Percentiles rank a stretch among this genome's conserved stretches.
phyloP scores from a whole-genome alignment of 345 rosid genomes.

The Bretschneidera sinensis region DNA sequence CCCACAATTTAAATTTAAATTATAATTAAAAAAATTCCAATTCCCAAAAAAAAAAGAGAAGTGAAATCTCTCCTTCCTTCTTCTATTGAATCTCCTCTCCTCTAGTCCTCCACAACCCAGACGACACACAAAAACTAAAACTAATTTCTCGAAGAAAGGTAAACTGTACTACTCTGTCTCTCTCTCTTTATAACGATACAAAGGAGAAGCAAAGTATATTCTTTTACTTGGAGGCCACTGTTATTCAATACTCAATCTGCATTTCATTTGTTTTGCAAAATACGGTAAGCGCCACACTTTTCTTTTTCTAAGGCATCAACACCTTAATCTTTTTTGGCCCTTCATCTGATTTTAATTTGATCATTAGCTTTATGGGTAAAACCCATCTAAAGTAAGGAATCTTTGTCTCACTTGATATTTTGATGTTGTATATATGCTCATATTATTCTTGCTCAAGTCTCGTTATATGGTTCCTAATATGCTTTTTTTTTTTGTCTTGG shows the following conservation, averaged over 20 bases:
- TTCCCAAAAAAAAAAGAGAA: too few species aligned
- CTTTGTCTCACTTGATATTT: neutral
- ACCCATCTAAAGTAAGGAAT: slow-evolving; percentile 20
- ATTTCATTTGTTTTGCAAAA: neutral
- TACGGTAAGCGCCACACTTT: slow-evolving; percentile 13
- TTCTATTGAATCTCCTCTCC: too few species aligned
- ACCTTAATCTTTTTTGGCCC: neutral
- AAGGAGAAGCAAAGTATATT: slow-evolving; percentile 19
- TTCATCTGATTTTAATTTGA: neutral
- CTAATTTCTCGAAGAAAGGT: too few species aligned
- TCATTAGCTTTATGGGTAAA: slow-evolving; percentile 3
- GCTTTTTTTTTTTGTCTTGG: slow-evolving; percentile 3
- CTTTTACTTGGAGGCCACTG: slow-evolving; percentile 10
- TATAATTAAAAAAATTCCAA: too few species aligned
- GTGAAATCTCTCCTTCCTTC: too few species aligned
- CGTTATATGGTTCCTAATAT: neutral
- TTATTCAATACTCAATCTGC: slow-evolving; percentile 1
- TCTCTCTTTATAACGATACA: slow-evolving; percentile 4
- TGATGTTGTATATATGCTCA: neutral
- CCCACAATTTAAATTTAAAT: too few species aligned
- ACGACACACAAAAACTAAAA: too few species aligned
- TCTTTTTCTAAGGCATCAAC: slow-evolving; percentile 10
- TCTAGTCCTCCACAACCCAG: too few species aligned
- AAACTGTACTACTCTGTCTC: too few species aligned
- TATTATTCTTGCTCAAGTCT: neutral